phyloP scores from a whole-genome alignment of 164 flowering plant species.

The Dillenia turbinata region DNA sequence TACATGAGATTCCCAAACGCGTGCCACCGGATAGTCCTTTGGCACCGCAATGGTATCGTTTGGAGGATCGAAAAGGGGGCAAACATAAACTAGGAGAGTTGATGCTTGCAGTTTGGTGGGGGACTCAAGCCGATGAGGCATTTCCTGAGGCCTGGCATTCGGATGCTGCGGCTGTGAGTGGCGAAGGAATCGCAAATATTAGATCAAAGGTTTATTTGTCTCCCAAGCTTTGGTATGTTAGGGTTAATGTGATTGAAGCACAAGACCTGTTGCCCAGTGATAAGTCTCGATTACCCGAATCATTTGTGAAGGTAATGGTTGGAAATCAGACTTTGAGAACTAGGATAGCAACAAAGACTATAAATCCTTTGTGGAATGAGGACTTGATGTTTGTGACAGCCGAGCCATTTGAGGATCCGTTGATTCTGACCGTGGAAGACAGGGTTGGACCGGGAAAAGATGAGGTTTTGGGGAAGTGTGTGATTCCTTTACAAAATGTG shows the following conservation, averaged over 20 bases:
- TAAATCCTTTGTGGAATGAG: too few species aligned
- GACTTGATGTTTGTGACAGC: conserved; percentile 28
- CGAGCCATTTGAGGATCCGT: conserved; percentile 57
- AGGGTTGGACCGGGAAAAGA: conserved; percentile 43
- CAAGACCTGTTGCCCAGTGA: conserved; percentile 42
- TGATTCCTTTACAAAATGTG: conserved; percentile 35
- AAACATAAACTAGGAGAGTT: conserved; percentile 64
- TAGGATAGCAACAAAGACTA: conserved; percentile 4
- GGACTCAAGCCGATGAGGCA: conserved; percentile 91
- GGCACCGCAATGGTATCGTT: conserved; percentile 80
- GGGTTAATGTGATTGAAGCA: conserved; percentile 64
- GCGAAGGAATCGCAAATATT: conserved; percentile 41
- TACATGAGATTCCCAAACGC: conserved; percentile 65
- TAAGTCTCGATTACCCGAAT: conserved; percentile 36
- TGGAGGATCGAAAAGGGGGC: conserved; percentile 65
- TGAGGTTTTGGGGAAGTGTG: conserved; percentile 42
- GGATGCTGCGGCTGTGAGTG: conserved; percentile 45
- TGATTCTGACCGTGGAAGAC: conserved; percentile 52
- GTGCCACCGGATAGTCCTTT: conserved; percentile 85
- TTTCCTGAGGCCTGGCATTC: conserved; percentile 89
- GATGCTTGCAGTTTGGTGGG: conserved; percentile 88
- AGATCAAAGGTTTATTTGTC: conserved; percentile 59
- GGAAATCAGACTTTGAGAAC: conserved; percentile 48
- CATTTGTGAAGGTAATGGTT: conserved; percentile 35
- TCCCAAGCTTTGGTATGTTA: conserved; percentile 59